Conservation (phyloP, 768 basidiomycete genomes). For the Butyriboletus loyo region DNA sequence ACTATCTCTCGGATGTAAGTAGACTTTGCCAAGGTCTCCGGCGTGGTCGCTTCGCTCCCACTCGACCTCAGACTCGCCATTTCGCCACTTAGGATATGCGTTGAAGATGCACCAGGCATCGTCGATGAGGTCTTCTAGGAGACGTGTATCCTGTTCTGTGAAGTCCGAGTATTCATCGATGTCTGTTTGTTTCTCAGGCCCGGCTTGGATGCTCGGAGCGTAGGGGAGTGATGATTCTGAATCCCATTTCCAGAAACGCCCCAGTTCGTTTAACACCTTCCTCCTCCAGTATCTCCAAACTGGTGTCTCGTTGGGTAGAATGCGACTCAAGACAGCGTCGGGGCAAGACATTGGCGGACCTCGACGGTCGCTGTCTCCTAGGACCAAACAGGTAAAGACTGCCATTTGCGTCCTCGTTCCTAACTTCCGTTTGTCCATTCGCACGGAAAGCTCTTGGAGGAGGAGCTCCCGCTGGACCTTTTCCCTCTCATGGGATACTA, state of each 20-base stretch:
- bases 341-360: constrained; percentile 2
- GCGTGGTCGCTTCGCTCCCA: neutral
- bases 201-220: constrained; percentile 9
- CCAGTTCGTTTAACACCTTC: constrained; percentile 21
- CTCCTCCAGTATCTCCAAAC: constrained; percentile 29
- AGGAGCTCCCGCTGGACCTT: constrained; percentile 19
- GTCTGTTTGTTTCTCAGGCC: constrained; percentile 9
- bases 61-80: neutral
- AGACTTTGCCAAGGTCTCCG: neutral
- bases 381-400: constrained; percentile 24
- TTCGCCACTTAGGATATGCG: constrained; percentile 11
- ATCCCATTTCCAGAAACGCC: constrained; percentile 5
- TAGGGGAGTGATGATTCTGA: neutral
- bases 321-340: constrained; percentile 3
- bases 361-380: constrained; percentile 8
- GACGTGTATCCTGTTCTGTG: neutral
- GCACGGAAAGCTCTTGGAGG: constrained; percentile 1
- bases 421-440: constrained; percentile 11
- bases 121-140: constrained; percentile 15
- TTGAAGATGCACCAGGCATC: constrained; percentile 26
- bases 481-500: constrained; percentile 32
- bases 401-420: constrained; percentile 30
- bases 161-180: constrained; percentile 5
- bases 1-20: neutral
- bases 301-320: constrained; percentile 28